Evolutionary conservation across 2,329 filamentous ascomycete genomes (phyloP).

Genomic region (Sarocladium kiliense): DNA sequence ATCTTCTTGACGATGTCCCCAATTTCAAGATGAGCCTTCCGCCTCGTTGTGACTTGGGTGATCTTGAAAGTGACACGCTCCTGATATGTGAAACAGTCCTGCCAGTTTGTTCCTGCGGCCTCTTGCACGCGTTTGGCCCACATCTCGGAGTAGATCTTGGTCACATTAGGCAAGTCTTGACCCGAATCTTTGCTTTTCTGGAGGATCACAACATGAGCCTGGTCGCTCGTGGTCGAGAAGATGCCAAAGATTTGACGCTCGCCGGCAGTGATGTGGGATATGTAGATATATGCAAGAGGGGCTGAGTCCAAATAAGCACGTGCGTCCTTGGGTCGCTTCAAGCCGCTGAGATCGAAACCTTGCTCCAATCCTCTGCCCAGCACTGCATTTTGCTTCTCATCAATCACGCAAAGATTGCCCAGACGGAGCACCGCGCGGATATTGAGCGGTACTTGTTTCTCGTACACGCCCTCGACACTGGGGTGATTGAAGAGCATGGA

Average conservation of each 20-base stretch:
- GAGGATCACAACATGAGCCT: conserved; percentile 84
- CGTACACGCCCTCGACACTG: conserved; percentile 95
- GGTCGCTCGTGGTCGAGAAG: conserved; percentile 75
- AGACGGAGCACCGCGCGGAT: conserved; percentile 83
- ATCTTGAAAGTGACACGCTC: conserved; percentile 81
- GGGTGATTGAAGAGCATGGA: conserved; percentile 81
- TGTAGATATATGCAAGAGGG: conserved; percentile 76
- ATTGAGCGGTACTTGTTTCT: conserved; percentile 83
- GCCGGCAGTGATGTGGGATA: conserved; percentile 87
- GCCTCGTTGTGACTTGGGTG: conserved; percentile 79
- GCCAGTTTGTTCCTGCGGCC: conserved; percentile 64
- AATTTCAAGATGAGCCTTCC: conserved; percentile 85
- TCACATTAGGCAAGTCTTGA: conserved; percentile 84
- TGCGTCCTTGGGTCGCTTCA: conserved; percentile 63
- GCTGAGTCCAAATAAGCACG: conserved; percentile 69
- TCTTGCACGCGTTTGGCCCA: conserved; percentile 62
- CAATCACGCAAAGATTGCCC: conserved; percentile 88
- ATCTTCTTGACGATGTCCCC: conserved; percentile 86
- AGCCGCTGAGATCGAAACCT: conserved; percentile 78
- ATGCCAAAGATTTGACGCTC: conserved; percentile 91
- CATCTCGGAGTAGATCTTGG: conserved; percentile 79
- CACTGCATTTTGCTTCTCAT: conserved; percentile 83
- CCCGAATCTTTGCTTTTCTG: conserved; percentile 72
- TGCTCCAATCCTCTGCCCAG: conserved; percentile 89
- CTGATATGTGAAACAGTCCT: conserved; percentile 81